Evolutionary conservation across 169 alveolate species (phyloP), one percentile per base, ranked within the genome.

Genomic region (Plasmodium billcollinsi): DNA sequence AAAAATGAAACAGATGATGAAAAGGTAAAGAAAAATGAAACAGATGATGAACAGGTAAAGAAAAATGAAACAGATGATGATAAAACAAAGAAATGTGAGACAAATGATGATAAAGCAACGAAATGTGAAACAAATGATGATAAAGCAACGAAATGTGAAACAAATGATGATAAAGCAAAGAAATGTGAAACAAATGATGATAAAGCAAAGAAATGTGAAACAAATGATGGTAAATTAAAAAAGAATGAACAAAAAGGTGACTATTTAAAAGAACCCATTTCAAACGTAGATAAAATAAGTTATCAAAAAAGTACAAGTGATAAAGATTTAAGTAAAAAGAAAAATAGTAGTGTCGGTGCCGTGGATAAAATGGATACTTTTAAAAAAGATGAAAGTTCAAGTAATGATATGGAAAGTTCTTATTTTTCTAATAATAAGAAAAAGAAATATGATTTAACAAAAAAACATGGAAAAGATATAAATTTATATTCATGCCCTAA

Each of bases 401-500:
- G 59, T 56, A 45, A 61, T 20, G 62, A 59, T 29, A 73, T 74
- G 15, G 83, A 58, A 71, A 62, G 61, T 74, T 5, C 89, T 88
- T 39, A 76, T 92, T 66, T 91, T 88, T 69, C 61, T 80, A 54
- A 63, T 73, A 78, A 86, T 47, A 65, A 89, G 88, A 72, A 66
- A 59, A 85, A 78, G 78, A 63, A 66, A 18, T 7, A 74, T 67
- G 56, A 88, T 20, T 9, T 26, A 24, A 50, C 74, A 69, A 69
- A 73, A 33, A 73, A 73, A 20, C 88, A 88, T 73, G 92, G 61
- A 56, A 80, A 75, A 39, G 88, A 75, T 76, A 33, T 20, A 14
- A 91, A 92, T 62, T 49, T 91, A 29, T 89, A 91, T 58, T 91
- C 95, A 12, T 94, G 96, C 56, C 96, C 96, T n/a, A 92, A 90